These are phyloP conservation scores for Mortierella sp. DNA, from an alignment of 371 early-diverging fungal genomes.

Conservation along the genomic window DNA sequence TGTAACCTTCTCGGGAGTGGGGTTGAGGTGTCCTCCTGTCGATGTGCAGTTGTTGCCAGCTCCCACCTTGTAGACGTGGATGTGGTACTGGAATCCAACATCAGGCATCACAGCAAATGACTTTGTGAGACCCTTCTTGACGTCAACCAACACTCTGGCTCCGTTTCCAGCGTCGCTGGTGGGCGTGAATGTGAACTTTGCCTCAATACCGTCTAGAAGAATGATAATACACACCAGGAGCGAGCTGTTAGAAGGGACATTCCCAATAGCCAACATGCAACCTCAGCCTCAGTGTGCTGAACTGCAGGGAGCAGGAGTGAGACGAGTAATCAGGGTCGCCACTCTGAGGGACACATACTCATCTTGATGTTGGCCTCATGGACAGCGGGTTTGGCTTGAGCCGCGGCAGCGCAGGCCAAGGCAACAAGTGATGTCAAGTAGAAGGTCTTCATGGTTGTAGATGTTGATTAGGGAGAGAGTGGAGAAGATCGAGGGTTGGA, in stretches of 20 bases:
- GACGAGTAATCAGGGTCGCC: neutral
- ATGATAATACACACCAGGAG: neutral
- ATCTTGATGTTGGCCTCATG: neutral
- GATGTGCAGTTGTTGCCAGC: constrained; percentile 19
- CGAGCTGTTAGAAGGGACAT: neutral
- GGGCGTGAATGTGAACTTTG: constrained; percentile 16
- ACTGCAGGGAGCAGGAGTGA: neutral
- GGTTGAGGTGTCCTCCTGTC: constrained; percentile 29
- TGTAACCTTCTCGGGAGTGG: neutral
- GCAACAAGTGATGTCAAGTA: no score
- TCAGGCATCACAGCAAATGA: constrained; percentile 9
- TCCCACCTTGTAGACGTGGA: constrained; percentile 21
- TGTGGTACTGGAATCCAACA: constrained; percentile 31
- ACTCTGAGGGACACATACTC: neutral
- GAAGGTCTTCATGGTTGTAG: no score
- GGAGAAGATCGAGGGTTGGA: no score
- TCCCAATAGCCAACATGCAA: neutral
- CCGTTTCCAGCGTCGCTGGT: neutral
- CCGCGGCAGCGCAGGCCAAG: no score
- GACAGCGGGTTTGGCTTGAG: no score
- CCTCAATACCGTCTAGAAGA: constrained; percentile 20
- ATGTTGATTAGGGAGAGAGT: no score
- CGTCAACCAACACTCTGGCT: constrained; percentile 13
- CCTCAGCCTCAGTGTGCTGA: no score
- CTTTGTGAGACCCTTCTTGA: constrained; percentile 13